Base-by-base conservation (phyloP, 2,329 filamentous ascomycete species). In the Xylogone sp. region DNA sequence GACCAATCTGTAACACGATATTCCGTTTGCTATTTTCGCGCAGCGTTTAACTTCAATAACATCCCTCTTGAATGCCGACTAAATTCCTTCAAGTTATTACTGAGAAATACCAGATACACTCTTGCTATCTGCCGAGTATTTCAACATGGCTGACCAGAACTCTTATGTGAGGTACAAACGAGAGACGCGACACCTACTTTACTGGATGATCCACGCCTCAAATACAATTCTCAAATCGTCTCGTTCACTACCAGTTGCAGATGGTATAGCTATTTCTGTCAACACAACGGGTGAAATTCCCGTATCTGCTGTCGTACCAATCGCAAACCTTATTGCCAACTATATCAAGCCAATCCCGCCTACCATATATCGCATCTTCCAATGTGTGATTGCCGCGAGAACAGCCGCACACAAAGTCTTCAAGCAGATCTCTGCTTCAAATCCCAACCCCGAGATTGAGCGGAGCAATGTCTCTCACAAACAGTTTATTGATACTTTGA, bases 311-410 rank as follows among this genome's bases (percentile, higher is more conserved):
- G 64, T 78, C 5, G 55, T 75, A 3, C 55, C 61, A 2, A 66
- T 75, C 54, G 66, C 69, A 6, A 64, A 65, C n/a, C 64, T 75
- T 21, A 73, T 77, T 42, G 67, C 64, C 0, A 59, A 68, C 44
- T 59, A 73, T 55, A 55, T 4, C 66, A 65, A 42, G 72, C 69
- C 3, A 64, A 61, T 21, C 20, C 42, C 54, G n/a, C 46, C 52
- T 18, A 53, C 44, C 13, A 53, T 54, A 18, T 56, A 56, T 22
- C 45, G 45, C 4, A 43, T 54, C 8, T 53, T 56, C 42, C 49
- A 54, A 27, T 48, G 46, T 10, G 49, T 57, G 3, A 57, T 57
- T 42, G 48, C 43, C 13, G 53, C 48, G 27, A 49, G 56, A 42
- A 53, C 42, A 16, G 50, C 47, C 20, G 45, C 43, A 10, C 45